phyloP scores from a whole-genome alignment of 148 eudicot genomes.

The Amaranthus hypochondriacus region DNA sequence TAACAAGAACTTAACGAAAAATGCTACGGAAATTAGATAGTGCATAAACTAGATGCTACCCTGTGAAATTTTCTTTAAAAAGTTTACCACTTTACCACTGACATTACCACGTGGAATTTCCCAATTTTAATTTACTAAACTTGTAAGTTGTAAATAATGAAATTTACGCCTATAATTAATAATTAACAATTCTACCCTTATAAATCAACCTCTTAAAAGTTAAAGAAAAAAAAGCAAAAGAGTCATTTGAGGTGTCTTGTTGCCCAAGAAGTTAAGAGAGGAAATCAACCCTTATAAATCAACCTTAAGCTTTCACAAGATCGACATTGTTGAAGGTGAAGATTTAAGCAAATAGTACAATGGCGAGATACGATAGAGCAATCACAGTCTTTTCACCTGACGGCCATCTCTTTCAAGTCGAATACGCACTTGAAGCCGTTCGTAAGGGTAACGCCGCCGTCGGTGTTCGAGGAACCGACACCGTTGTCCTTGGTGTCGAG shows the following conservation, averaged over 20 bases:
- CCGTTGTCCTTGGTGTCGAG: constrained; percentile 85
- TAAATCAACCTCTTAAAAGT: too few species aligned
- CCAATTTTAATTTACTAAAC: too few species aligned
- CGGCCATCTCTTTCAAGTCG: constrained; percentile 96
- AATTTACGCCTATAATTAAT: too few species aligned
- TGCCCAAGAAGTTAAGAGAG: constrained; percentile 15
- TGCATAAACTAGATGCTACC: too few species aligned
- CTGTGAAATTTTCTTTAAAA: too few species aligned
- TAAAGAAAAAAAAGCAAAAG: neutral
- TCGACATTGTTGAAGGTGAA: neutral
- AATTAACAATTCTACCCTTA: too few species aligned
- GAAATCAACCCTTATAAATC: neutral
- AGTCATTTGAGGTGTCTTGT: constrained; percentile 10
- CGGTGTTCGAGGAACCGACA: constrained; percentile 86
- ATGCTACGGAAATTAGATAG: too few species aligned
- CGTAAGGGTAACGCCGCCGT: constrained; percentile 98
- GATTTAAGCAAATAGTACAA: constrained; percentile 12
- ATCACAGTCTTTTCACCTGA: constrained; percentile 96
- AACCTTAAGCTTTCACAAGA: too few species aligned
- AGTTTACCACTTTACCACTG: too few species aligned
- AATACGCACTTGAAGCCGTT: constrained; percentile 96
- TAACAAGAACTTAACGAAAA: too few species aligned
- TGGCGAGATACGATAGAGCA: constrained; percentile 97
- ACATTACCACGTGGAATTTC: too few species aligned
- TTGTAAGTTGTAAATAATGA: too few species aligned